Evolutionary conservation across 805 yeast genomes (phyloP), one percentile per base, ranked within the genome.

Genomic region (Kurtzmaniella cleridarum): DNA sequence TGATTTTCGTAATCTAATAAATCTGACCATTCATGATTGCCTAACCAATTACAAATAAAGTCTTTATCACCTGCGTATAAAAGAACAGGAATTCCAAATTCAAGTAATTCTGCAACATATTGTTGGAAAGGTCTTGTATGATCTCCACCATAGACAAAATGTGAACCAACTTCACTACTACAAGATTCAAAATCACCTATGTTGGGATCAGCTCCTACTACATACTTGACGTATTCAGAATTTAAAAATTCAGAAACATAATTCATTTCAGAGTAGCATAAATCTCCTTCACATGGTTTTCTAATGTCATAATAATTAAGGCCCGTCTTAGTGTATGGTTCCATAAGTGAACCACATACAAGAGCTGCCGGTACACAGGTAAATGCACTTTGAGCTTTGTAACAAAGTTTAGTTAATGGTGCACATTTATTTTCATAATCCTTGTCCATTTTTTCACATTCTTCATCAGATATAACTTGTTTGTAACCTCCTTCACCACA

Each of bases 41-140:
- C 74, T 38, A 68, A 46, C 74, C 74, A 68, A 51, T 68, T 68
- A 49, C 74, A 68, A 41, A 66, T 67, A 43, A 53, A 66, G 45
- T 68, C 74, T 50, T 66, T 67, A 48, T 67, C 74, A 41, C 74
- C 74, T 24, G 73, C 71, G 41, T 66, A 68, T 11, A 67, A 42
- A 41, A 68, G 60, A 5, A 68, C 73, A 2, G 73, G 73, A 34
- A 68, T 39, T 24, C 50, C 62, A 15, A 54, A 44, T 39, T 68
- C 71, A 41, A 68, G 48, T 54, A 73, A 43, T 50, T 63, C 63
- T 16, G 67, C 60, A 23, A 67, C 80, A 37, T 77, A 79, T 50
- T 71, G 75, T 57, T 87, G 93, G 73, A 69, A 78, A n/a, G 87
- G 86, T 50, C 69, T 74, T 72, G 70, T 66, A 71, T 78, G 77